Percentiles rank a stretch among this genome's conserved stretches.
Evolutionary conservation across 805 yeast genomes (phyloP).

Genomic region (Kazachstania kunashirensis): DNA sequence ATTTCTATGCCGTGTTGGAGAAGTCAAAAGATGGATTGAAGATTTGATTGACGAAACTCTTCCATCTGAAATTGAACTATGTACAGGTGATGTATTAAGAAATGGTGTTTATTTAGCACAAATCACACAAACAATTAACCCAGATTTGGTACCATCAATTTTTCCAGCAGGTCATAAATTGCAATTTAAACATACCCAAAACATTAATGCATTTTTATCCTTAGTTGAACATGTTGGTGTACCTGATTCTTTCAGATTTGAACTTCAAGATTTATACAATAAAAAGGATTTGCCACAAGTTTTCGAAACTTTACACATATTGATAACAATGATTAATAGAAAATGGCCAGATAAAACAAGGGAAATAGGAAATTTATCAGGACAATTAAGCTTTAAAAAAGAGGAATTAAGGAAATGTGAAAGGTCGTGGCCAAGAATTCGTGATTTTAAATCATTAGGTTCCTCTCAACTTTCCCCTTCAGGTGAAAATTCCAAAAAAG

Average conservation of each 20-base stretch:
- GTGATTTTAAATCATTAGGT: conserved; percentile 59
- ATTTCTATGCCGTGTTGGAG: conserved; percentile 69
- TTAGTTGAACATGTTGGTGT: conserved; percentile 60
- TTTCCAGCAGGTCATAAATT: conserved; percentile 50
- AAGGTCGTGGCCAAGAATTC: conserved; percentile 53
- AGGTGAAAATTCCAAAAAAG: conserved; percentile 5
- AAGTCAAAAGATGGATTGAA: conserved; percentile 78
- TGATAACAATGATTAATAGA: conserved; percentile 60
- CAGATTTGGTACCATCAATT: conserved; percentile 47
- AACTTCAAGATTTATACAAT: conserved; percentile 86
- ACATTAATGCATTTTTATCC: conserved; percentile 72
- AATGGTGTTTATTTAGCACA: conserved; percentile 84
- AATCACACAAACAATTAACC: conserved; percentile 61
- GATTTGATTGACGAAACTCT: conserved; percentile 47
- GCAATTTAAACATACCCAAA: conserved; percentile 86
- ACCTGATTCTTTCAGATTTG: conserved; percentile 85
- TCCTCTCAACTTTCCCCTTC: conserved; percentile 24
- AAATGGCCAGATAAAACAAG: conserved; percentile 48
- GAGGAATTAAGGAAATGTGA: conserved; percentile 64
- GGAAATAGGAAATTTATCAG: conserved; percentile 51
- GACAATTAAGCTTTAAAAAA: conserved; percentile 47
- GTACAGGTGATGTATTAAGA: conserved; percentile 50
- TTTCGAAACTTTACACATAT: conserved; percentile 83
- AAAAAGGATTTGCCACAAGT: conserved; percentile 89
- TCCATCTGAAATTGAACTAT: conserved; percentile 46